These are phyloP conservation scores for Geum urbanum DNA, from an alignment of 306 rosid genomes.

Conservation along the genomic window DNA sequence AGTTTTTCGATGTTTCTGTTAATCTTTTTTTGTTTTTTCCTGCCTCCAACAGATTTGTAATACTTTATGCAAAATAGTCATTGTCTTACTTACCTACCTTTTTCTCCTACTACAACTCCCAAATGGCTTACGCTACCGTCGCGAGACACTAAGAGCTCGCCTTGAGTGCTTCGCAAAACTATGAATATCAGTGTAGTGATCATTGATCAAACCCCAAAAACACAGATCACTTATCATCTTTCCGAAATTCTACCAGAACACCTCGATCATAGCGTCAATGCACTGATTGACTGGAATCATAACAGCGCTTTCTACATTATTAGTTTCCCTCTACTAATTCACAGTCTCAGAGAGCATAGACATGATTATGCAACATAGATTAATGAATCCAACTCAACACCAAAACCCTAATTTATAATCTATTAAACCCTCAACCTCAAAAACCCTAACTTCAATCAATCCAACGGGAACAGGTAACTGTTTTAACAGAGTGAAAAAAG, in stretches of 20 bases:
- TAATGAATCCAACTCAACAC: neutral
- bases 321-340: neutral
- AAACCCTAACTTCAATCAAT: slow-evolving; percentile 13
- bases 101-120: neutral
- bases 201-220: neutral
- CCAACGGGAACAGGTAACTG: neutral
- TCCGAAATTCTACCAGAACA: neutral
- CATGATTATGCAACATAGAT: neutral
- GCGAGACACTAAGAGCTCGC: no score
- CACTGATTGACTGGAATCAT: no score
- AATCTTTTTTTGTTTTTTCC: neutral
- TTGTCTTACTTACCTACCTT: no score
- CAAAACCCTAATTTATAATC: neutral
- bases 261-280: no score
- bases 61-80: neutral
- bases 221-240: neutral
- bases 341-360: neutral
- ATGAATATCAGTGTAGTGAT: neutral
- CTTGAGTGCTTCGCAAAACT: neutral
- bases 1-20: neutral
- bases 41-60: neutral
- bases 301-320: no score
- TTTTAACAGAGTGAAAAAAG: no score
- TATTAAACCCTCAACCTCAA: neutral
- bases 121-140: neutral